phyloP scores from a whole-genome alignment of 177 flowering plant genomes.

The Telopea speciosissima region DNA sequence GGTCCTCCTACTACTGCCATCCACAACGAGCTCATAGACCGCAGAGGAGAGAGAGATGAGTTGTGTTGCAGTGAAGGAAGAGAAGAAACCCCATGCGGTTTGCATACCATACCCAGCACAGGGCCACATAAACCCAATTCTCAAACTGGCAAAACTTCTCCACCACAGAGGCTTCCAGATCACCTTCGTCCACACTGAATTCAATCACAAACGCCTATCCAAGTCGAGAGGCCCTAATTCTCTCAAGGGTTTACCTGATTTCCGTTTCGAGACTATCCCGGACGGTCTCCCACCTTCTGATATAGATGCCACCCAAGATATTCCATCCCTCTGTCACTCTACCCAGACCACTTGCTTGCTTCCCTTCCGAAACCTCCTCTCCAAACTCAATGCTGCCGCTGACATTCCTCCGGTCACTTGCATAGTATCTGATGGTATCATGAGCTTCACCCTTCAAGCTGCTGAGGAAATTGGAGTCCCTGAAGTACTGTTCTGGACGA shows the following conservation, averaged over 20 bases:
- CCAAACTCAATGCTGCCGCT: conserved; percentile 8
- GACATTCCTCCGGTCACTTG: conserved; percentile 12
- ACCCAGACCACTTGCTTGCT: conserved; percentile 9
- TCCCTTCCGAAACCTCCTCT: conserved; percentile 16
- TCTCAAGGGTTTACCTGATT: conserved; percentile 14
- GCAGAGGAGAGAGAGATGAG: background rate
- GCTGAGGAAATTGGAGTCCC: conserved; percentile 27
- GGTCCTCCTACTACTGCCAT: no score
- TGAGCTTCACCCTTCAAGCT: conserved; percentile 21
- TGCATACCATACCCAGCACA: conserved; percentile 32
- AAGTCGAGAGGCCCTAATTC: conserved; percentile 11
- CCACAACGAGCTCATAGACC: no score
- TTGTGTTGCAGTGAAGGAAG: background rate
- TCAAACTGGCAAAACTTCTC: conserved; percentile 30
- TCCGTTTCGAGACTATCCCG: conserved; percentile 22
- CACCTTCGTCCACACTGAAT: conserved; percentile 25
- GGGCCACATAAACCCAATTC: conserved; percentile 35
- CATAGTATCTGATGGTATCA: conserved; percentile 19
- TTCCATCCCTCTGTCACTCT: conserved; percentile 15
- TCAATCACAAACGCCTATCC: conserved; percentile 20
- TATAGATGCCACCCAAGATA: conserved; percentile 19
- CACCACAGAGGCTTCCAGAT: conserved; percentile 28
- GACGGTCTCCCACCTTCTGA: conserved; percentile 24
- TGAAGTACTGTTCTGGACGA: conserved; percentile 22
- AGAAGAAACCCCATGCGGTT: conserved; percentile 25